Evolutionary conservation across 768 basidiomycete genomes (phyloP).

Genomic region (Galerina marginata): DNA sequence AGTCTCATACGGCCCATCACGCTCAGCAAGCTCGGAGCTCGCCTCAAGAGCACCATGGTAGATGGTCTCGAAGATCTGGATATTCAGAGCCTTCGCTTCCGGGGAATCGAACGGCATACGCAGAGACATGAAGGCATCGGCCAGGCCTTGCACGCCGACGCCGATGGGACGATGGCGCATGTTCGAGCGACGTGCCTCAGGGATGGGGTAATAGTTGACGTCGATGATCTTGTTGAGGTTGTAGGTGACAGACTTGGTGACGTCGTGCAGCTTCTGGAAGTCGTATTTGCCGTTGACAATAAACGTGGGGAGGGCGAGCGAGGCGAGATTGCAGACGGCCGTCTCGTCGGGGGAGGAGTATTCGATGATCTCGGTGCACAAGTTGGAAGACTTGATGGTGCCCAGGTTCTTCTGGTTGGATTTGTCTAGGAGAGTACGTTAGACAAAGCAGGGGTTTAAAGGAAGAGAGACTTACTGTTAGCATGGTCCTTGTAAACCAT

Average conservation of each 20-base stretch:
- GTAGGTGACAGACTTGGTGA: slow-evolving; percentile 88
- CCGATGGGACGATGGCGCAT: slow-evolving; percentile 98
- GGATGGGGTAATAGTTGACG: slow-evolving; percentile 93
- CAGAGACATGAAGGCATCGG: slow-evolving; percentile 97
- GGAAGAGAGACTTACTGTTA: slow-evolving; percentile 64
- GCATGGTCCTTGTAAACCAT: slow-evolving; percentile 98
- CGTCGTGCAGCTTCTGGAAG: slow-evolving; percentile 94
- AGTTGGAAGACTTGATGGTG: slow-evolving; percentile 98
- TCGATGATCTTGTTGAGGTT: slow-evolving; percentile 97
- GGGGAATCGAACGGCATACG: slow-evolving; percentile 94
- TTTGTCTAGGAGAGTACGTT: slow-evolving; percentile 61
- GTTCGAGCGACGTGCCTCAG: slow-evolving; percentile 91
- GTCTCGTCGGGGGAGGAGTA: slow-evolving; percentile 97
- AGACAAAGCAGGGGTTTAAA: background rate
- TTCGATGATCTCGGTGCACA: slow-evolving; percentile 99
- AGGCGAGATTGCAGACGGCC: slow-evolving; percentile 98
- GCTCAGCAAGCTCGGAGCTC: slow-evolving; percentile 83
- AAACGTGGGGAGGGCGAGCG: slow-evolving; percentile 92
- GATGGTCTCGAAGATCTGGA: slow-evolving; percentile 98
- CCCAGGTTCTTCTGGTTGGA: slow-evolving; percentile 99
- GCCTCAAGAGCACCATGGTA: slow-evolving; percentile 95
- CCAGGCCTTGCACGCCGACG: slow-evolving; percentile 96
- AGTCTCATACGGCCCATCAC: slow-evolving; percentile 84
- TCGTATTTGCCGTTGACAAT: slow-evolving; percentile 84
- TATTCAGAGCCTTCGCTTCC: slow-evolving; percentile 86